phyloP scores from a whole-genome alignment of 352 stramenopile genomes.

The Peronosclerospora sorghi region DNA sequence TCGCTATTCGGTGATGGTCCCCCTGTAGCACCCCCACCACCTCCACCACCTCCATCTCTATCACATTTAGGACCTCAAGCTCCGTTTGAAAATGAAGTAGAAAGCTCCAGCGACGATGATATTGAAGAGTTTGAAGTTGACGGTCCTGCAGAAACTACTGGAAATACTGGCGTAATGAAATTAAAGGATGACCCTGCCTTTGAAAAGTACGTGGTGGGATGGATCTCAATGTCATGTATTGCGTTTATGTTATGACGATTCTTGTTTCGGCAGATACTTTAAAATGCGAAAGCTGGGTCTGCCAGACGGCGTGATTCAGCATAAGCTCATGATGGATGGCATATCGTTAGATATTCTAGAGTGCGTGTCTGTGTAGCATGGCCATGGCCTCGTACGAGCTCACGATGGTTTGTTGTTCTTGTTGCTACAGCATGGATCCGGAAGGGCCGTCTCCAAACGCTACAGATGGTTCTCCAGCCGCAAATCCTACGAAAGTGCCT shows the following conservation, averaged over 20 bases:
- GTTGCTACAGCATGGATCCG: constrained; percentile 51
- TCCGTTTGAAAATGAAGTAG: constrained; percentile 24
- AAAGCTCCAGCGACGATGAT: constrained; percentile 54
- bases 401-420: background rate
- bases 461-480: constrained; percentile 7
- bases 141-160: constrained; percentile 8
- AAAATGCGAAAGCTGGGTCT: constrained; percentile 77
- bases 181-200: constrained; percentile 73
- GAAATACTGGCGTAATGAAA: constrained; percentile 38
- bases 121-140: constrained; percentile 34
- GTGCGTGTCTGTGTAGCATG: constrained; percentile 17
- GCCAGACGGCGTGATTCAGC: constrained; percentile 64
- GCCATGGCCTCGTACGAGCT: background rate
- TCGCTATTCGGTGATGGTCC: constrained; percentile 45
- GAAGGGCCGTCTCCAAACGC: constrained; percentile 64
- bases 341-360: constrained; percentile 62
- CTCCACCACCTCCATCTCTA: constrained; percentile 29
- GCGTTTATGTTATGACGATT: background rate
- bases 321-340: constrained; percentile 75
- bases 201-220: constrained; percentile 34
- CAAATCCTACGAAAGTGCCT: constrained; percentile 19
- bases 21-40: constrained; percentile 28
- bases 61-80: constrained; percentile 10
- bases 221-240: background rate
- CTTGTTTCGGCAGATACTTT: constrained; percentile 48